These are phyloP conservation scores for Fusarium luffae DNA, from an alignment of 2,329 filamentous ascomycete species.

Conservation along the genomic window DNA sequence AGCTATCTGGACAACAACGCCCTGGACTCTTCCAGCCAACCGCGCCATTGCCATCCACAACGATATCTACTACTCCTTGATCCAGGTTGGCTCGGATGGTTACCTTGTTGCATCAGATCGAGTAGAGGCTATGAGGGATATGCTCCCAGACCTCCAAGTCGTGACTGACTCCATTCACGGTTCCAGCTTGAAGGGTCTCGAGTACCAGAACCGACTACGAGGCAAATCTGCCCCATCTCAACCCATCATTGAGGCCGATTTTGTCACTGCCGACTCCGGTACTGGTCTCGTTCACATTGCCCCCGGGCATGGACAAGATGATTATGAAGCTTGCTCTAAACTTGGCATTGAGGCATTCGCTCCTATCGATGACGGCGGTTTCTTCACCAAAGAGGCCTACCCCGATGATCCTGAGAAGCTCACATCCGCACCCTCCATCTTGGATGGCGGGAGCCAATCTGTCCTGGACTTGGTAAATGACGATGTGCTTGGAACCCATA, in stretches of 20 bases:
- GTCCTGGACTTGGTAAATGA: slow-evolving; percentile 76
- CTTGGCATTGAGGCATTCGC: slow-evolving; percentile 80
- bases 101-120: slow-evolving; percentile 79
- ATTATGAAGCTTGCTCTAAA: slow-evolving; percentile 83
- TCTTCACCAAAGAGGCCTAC: slow-evolving; percentile 83
- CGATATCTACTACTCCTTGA: slow-evolving; percentile 77
- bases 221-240: slow-evolving; percentile 67
- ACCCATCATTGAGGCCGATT: slow-evolving; percentile 83
- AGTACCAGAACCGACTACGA: slow-evolving; percentile 78
- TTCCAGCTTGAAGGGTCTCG: slow-evolving; percentile 70
- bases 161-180: slow-evolving; percentile 70
- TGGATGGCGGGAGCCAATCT: slow-evolving; percentile 73
- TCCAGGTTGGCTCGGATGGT: slow-evolving; percentile 67
- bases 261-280: slow-evolving; percentile 90
- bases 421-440: slow-evolving; percentile 74
- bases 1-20: slow-evolving; percentile 99
- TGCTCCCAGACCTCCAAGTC: slow-evolving; percentile 63
- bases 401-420: slow-evolving; percentile 75
- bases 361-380: slow-evolving; percentile 83
- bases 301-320: slow-evolving; percentile 95
- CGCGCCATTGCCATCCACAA: slow-evolving; percentile 84
- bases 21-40: slow-evolving; percentile 96
- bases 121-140: slow-evolving; percentile 66
- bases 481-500: slow-evolving; percentile 75
- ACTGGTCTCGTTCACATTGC: slow-evolving; percentile 95